These are phyloP conservation scores for Phoma herbarum DNA, from an alignment of 2,329 filamentous ascomycete genomes.

Conservation along the genomic window DNA sequence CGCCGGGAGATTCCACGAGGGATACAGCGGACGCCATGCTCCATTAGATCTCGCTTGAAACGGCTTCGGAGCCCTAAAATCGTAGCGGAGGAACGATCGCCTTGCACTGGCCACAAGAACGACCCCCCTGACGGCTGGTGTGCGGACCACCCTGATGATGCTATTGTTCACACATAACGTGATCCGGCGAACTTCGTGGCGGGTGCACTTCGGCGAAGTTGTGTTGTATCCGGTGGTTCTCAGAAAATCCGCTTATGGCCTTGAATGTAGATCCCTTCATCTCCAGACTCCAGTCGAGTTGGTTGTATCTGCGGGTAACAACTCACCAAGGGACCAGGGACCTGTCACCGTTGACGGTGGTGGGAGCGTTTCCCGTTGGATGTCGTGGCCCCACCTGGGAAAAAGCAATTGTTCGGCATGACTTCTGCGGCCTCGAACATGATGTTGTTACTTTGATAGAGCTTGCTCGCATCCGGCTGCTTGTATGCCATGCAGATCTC, in stretches of 20 bases:
- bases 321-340: background rate
- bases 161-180: background rate
- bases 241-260: background rate
- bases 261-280: background rate
- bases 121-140: background rate
- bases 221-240: background rate
- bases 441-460: background rate
- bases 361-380: background rate
- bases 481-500: background rate
- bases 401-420: constrained; percentile 12
- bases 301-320: background rate
- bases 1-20: constrained; percentile 11
- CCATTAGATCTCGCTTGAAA: constrained; percentile 8
- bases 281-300: background rate
- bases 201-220: background rate
- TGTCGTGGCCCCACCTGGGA: background rate
- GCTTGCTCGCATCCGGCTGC: background rate
- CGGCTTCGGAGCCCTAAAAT: background rate
- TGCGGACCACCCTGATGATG: background rate
- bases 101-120: background rate
- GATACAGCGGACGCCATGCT: constrained; percentile 5
- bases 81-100: background rate
- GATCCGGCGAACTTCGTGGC: background rate
- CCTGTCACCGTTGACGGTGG: background rate
- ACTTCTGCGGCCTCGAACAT: constrained; percentile 2